Base-by-base conservation (phyloP, 78 protist species). In the Dictyostelium purpureum region DNA sequence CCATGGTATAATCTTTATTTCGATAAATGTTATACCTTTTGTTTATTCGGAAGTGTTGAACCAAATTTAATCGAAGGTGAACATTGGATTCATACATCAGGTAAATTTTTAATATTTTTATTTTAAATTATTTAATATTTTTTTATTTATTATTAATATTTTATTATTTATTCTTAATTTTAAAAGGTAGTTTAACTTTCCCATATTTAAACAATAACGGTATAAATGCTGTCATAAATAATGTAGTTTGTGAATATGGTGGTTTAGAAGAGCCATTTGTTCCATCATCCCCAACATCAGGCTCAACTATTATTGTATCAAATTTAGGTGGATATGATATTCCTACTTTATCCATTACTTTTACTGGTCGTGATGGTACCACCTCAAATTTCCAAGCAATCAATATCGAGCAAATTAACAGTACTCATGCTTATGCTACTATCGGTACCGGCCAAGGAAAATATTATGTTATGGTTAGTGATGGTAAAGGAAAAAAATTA, bases 231-330 rank as follows among this genome's bases (percentile, higher is more conserved):
- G 37, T 26, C 6, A 57, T 77, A 26, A 26, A 31, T 40, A 21
- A 63, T 57, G 18, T 10, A 38, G 28, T 77, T 57, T 77, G 85
- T 59, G 85, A 77, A 57, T 77, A 38, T 77, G 85, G 85, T 77
- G 85, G 85, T 28, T 26, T 77, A 3, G 71, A 77, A 37, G 73
- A 77, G 26, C 85, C 85, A 47, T 37, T 47, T 73, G 16, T 73
- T 6, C 65, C 79, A 49, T 14, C 79, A 11, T 26, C 47, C 16
- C 38, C 79, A 47, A 73, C 79, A 3, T 43, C 18, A 47, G 79
- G 79, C 47, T 63, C 69, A 52, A 42, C 54, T 4, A 40, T 77
- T 0, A 57, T 14, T 38, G 47, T 77, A 6, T 52, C 69, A 35
- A 77, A 77, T 77, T 24, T 77, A n/a, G 24, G 12, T 10, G 70